Evolutionary conservation across 2,329 filamentous ascomycete species (phyloP).

Genomic region (Ophiostoma himal-ulmi): DNA sequence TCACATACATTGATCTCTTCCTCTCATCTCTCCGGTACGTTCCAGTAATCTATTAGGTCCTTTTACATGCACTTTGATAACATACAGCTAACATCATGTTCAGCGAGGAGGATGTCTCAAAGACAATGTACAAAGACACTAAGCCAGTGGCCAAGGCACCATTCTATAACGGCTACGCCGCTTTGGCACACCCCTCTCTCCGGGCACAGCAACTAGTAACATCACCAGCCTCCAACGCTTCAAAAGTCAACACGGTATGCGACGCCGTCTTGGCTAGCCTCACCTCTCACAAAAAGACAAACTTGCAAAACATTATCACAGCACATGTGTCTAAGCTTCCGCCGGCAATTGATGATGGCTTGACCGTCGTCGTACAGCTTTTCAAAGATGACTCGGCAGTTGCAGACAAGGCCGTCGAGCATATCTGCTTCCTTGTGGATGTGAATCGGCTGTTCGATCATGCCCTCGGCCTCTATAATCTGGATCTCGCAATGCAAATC

Average conservation of each 20-base stretch:
- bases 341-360: conserved; percentile 79
- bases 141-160: neutral
- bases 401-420: conserved; percentile 84
- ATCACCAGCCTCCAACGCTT: conserved; percentile 25
- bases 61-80: neutral
- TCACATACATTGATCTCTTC: conserved; percentile 83
- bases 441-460: conserved; percentile 88
- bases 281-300: conserved; percentile 51
- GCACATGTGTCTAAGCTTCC: conserved; percentile 91
- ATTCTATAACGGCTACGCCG: neutral
- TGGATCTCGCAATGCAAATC: conserved; percentile 82
- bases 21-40: conserved; percentile 73
- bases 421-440: conserved; percentile 96
- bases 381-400: conserved; percentile 61
- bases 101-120: conserved; percentile 83
- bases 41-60: neutral
- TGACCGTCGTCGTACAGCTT: conserved; percentile 71
- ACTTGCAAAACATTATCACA: conserved; percentile 89
- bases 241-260: conserved; percentile 83
- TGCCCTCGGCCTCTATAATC: conserved; percentile 82
- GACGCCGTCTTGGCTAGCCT: conserved; percentile 72
- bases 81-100: conserved; percentile 14
- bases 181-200: conserved; percentile 13
- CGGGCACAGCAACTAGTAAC: neutral
- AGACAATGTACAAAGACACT: conserved; percentile 91